Conservation (phyloP, 2,329 filamentous ascomycete genomes). For the Macroventuria anomochaeta region DNA sequence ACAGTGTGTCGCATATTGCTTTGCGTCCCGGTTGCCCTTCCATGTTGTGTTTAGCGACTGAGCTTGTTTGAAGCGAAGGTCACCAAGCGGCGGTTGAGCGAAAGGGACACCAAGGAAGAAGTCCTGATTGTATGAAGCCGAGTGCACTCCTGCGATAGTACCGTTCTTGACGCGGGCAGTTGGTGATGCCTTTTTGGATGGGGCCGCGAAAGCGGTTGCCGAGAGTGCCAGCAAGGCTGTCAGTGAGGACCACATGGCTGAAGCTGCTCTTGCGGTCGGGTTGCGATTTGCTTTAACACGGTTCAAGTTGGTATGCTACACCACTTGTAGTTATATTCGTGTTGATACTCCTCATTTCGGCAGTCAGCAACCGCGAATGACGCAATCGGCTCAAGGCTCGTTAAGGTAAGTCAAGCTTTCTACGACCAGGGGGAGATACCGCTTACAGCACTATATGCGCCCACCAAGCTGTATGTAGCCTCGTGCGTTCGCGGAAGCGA, state of each 20-base stretch:
- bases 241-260: slow-evolving; percentile 9
- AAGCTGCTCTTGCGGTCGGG: not conserved
- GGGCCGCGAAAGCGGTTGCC: not conserved
- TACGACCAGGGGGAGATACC: not conserved
- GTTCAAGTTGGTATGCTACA: not conserved
- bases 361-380: slow-evolving; percentile 12
- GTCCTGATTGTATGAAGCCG: slow-evolving; percentile 50
- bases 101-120: slow-evolving; percentile 33
- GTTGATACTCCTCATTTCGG: slow-evolving; percentile 11
- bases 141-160: slow-evolving; percentile 47
- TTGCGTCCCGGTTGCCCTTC: slow-evolving; percentile 47
- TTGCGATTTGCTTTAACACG: not conserved
- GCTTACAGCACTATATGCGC: slow-evolving; percentile 10
- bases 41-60: slow-evolving; percentile 21
- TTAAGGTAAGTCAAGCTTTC: slow-evolving; percentile 11
- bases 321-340: slow-evolving; percentile 1
- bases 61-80: slow-evolving; percentile 32
- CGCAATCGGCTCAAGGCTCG: slow-evolving; percentile 15
- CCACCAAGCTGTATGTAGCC: not conserved
- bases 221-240: slow-evolving; percentile 2
- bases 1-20: slow-evolving; percentile 34
- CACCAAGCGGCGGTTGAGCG: slow-evolving; percentile 35
- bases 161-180: slow-evolving; percentile 50
- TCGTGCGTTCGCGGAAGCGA: not conserved
- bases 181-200: slow-evolving; percentile 20